phyloP scores from a whole-genome alignment of 805 yeast genomes.

The Ogataea populi-albae region DNA sequence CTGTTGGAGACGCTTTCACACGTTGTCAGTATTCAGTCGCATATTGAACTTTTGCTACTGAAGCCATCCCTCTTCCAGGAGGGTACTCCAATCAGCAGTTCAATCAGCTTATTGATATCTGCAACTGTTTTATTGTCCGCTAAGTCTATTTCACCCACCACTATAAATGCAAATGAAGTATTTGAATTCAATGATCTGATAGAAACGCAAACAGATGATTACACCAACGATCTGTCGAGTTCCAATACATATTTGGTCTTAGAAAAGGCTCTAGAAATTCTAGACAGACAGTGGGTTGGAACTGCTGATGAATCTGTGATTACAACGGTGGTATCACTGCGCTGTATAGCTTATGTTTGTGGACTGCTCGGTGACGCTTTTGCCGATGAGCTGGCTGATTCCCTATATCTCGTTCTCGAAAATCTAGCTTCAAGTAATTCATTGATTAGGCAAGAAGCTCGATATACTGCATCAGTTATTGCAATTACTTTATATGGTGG shows the following conservation, averaged over 20 bases:
- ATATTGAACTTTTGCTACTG: no score
- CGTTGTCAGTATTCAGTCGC: no score
- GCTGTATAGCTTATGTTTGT: constrained; percentile 39
- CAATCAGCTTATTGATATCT: no score
- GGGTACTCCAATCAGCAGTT: no score
- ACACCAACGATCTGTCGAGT: no score
- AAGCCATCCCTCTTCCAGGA: no score
- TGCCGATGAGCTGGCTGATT: constrained; percentile 61
- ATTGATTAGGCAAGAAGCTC: constrained; percentile 48
- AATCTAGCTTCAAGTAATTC: constrained; percentile 58
- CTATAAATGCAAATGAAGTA: no score
- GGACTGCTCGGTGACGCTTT: constrained; percentile 37
- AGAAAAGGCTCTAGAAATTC: constrained; percentile 41
- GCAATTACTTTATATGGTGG: constrained; percentile 52
- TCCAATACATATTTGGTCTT: constrained; percentile 12
- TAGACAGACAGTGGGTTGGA: constrained; percentile 34
- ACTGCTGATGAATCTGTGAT: constrained; percentile 9
- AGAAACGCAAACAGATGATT: no score
- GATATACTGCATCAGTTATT: constrained; percentile 48
- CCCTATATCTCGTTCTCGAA: constrained; percentile 69
- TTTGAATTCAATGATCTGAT: no score
- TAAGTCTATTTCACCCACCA: no score
- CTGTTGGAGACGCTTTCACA: no score
- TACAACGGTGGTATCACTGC: constrained; percentile 38
- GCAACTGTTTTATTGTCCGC: no score